Conservation (phyloP, 257 asterid species). For the Nicotiana sylvestris region DNA sequence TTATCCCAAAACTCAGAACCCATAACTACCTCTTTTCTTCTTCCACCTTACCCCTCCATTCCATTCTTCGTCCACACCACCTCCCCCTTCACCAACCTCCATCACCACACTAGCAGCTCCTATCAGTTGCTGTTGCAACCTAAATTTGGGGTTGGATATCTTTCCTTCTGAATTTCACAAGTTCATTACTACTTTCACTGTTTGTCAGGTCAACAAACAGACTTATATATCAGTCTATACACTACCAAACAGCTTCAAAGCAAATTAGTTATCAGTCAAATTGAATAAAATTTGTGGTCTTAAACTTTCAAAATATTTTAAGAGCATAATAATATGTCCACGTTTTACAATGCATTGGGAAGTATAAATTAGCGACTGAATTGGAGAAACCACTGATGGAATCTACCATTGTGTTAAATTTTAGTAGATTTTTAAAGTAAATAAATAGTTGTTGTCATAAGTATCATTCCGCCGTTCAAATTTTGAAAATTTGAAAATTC, state of each 20-base stretch:
- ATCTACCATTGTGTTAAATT: neutral
- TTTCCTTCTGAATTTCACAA: slow-evolving; percentile 65
- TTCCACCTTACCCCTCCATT: too few relatives aligned
- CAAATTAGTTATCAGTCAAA: neutral
- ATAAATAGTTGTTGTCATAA: neutral
- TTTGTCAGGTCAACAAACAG: slow-evolving; percentile 16
- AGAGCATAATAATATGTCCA: neutral
- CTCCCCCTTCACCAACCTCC: too few relatives aligned
- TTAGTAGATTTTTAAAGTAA: neutral
- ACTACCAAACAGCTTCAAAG: neutral
- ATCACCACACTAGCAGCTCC: too few relatives aligned
- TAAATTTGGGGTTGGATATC: slow-evolving; percentile 40
- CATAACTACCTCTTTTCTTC: too few relatives aligned
- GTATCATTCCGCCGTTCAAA: neutral
- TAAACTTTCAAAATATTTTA: neutral
- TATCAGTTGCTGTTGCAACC: neutral
- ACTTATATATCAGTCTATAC: neutral
- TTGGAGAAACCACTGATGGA: neutral
- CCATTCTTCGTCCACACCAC: too few relatives aligned
- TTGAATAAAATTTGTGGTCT: neutral
- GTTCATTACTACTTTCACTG: slow-evolving; percentile 21
- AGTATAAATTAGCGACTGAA: neutral
- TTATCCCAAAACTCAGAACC: too few relatives aligned
- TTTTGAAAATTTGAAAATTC: neutral
- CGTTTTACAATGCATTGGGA: neutral